phyloP scores from a whole-genome alignment of 768 basidiomycete genomes.

The Tephrocybe rancida region DNA sequence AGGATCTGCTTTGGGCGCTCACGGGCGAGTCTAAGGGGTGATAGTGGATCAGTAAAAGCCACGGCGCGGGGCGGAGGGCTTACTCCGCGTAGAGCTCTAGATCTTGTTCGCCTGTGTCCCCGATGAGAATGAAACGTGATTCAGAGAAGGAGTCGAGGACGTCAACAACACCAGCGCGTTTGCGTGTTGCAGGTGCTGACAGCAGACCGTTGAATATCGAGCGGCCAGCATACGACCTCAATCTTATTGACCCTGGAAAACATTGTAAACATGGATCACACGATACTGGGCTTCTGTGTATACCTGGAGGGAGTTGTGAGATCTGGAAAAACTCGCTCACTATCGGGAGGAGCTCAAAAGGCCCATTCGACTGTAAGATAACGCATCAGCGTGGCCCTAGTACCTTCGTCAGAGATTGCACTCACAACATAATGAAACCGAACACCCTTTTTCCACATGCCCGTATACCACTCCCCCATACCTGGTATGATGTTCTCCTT shows the following conservation, averaged over 20 bases:
- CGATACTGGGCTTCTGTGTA: not conserved
- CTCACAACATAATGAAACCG: constrained; percentile 89
- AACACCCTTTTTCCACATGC: constrained; percentile 71
- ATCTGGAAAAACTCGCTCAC: constrained; percentile 74
- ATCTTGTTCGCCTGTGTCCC: constrained; percentile 95
- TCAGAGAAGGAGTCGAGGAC: constrained; percentile 74
- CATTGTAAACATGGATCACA: not conserved
- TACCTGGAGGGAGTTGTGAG: constrained; percentile 69
- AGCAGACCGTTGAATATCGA: constrained; percentile 84
- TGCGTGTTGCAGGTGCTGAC: constrained; percentile 80
- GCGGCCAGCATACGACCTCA: constrained; percentile 85
- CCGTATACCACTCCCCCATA: constrained; percentile 78
- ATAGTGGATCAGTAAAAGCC: not conserved
- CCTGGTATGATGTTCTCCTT: constrained; percentile 79
- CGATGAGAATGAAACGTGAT: constrained; percentile 81
- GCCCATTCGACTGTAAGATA: constrained; percentile 70
- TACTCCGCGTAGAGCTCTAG: constrained; percentile 84
- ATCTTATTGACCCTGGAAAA: constrained; percentile 67
- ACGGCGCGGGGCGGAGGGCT: constrained; percentile 13
- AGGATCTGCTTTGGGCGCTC: constrained; percentile 72
- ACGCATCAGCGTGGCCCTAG: not conserved
- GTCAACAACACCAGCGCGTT: constrained; percentile 80
- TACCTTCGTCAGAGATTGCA: constrained; percentile 17
- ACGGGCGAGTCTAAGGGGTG: constrained; percentile 51
- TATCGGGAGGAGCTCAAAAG: constrained; percentile 81